phyloP scores from a whole-genome alignment of 768 basidiomycete species.

The Pisolithus microcarpus region DNA sequence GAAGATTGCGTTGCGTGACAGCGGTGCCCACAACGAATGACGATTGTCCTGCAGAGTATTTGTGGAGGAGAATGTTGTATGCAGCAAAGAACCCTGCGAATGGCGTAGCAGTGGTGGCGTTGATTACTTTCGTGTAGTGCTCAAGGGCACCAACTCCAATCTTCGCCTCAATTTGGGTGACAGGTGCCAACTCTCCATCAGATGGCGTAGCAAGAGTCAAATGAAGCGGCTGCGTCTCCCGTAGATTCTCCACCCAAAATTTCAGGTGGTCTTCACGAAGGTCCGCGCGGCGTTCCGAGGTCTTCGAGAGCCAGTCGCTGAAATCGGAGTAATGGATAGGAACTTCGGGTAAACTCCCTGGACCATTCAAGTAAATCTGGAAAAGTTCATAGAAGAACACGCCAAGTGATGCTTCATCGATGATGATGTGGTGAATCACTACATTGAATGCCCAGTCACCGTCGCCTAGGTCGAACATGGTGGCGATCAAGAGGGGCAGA shows the following conservation, averaged over 20 bases:
- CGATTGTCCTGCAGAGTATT: conserved; percentile 22
- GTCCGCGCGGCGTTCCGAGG: conserved; percentile 21
- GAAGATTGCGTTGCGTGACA: conserved; percentile 25
- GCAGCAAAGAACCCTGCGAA: conserved; percentile 27
- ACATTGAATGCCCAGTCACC: conserved; percentile 24
- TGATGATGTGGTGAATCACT: conserved; percentile 26
- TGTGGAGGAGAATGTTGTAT: conserved; percentile 28
- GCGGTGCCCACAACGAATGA: conserved; percentile 24
- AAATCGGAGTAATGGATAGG: conserved; percentile 12
- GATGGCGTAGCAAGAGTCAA: conserved; percentile 21
- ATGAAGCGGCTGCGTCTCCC: conserved; percentile 11
- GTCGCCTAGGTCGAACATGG: conserved; percentile 19
- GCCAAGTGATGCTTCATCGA: conserved; percentile 23
- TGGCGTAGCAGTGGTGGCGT: conserved; percentile 13
- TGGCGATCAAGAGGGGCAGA: conserved; percentile 18
- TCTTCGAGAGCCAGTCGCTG: conserved; percentile 20
- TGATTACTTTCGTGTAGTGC: conserved; percentile 15
- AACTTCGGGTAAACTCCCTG: conserved; percentile 19
- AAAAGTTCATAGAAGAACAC: conserved; percentile 27
- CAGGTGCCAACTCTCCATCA: conserved; percentile 19
- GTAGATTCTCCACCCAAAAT: conserved; percentile 16
- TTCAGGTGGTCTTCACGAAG: conserved; percentile 19
- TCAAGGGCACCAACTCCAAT: conserved; percentile 10
- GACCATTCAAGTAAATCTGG: conserved; percentile 20
- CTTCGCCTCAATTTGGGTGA: conserved; percentile 21